These are phyloP conservation scores for Lentinula boryana DNA, from an alignment of 768 basidiomycete genomes.

Conservation along the genomic window DNA sequence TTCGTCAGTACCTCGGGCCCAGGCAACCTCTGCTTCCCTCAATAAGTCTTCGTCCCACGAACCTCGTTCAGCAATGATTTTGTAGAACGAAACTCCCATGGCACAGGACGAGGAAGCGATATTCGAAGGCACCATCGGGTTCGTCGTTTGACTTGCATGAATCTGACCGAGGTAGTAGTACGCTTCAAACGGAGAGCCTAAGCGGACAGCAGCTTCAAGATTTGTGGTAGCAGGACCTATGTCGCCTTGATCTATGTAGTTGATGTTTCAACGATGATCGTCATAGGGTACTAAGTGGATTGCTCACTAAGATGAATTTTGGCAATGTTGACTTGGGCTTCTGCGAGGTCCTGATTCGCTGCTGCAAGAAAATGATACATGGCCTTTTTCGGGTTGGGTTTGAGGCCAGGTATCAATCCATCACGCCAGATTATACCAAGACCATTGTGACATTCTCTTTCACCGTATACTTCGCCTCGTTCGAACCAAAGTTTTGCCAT, in stretches of 20 bases:
- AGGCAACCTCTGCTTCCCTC: conserved; percentile 71
- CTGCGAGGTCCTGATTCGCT: conserved; percentile 82
- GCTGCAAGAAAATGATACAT: conserved; percentile 67
- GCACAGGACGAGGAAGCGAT: conserved; percentile 74
- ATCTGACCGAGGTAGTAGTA: conserved; percentile 91
- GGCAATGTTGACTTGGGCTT: conserved; percentile 87
- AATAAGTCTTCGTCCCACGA: conserved; percentile 80
- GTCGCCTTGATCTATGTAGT: conserved; percentile 59
- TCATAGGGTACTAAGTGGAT: not conserved
- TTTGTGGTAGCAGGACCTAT: conserved; percentile 56
- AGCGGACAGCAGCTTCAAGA: conserved; percentile 80
- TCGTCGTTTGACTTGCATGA: conserved; percentile 53
- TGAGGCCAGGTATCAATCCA: conserved; percentile 66
- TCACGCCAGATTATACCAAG: conserved; percentile 92
- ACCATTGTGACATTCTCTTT: conserved; percentile 85
- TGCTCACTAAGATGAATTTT: conserved; percentile 65
- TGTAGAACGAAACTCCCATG: conserved; percentile 89
- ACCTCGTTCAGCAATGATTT: conserved; percentile 87
- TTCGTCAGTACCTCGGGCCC: conserved; percentile 63
- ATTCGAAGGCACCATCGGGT: conserved; percentile 34
- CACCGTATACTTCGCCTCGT: conserved; percentile 72
- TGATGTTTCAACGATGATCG: conserved; percentile 6
- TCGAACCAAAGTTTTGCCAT: conserved; percentile 93
- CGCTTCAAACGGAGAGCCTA: conserved; percentile 90
- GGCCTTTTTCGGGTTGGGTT: conserved; percentile 60